Evolutionary conservation across 768 basidiomycete species (phyloP).

Genomic region (Russula earlei): DNA sequence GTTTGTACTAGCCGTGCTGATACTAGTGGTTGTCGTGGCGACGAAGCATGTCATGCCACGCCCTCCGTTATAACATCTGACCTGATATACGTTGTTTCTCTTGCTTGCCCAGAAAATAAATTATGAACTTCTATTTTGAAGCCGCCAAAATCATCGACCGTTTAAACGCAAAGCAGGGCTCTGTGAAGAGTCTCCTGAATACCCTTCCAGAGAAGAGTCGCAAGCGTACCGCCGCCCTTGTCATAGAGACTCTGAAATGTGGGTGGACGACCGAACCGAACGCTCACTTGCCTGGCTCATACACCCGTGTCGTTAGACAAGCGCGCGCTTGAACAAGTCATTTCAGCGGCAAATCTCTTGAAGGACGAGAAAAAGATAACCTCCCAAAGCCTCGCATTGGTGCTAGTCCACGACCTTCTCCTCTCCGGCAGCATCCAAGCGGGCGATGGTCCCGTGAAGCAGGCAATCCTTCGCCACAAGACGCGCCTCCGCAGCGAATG

Average conservation of each 20-base stretch:
- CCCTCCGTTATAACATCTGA: background rate
- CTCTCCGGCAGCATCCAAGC: slow-evolving; percentile 81
- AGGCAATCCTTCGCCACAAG: slow-evolving; percentile 80
- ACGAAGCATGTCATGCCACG: slow-evolving; percentile 9
- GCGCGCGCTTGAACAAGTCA: slow-evolving; percentile 59
- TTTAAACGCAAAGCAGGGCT: slow-evolving; percentile 83
- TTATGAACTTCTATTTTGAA: slow-evolving; percentile 95
- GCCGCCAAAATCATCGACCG: slow-evolving; percentile 77
- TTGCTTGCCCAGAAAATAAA: slow-evolving; percentile 16
- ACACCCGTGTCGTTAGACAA: slow-evolving; percentile 48
- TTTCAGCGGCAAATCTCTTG: slow-evolving; percentile 56
- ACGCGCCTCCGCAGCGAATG: slow-evolving; percentile 83
- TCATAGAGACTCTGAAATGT: slow-evolving; percentile 97
- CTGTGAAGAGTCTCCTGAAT: slow-evolving; percentile 76
- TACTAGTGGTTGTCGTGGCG: slow-evolving; percentile 5
- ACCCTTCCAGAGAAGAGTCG: slow-evolving; percentile 64
- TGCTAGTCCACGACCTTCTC: slow-evolving; percentile 87
- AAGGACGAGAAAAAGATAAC: slow-evolving; percentile 71
- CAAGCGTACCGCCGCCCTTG: slow-evolving; percentile 73
- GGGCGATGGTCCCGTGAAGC: slow-evolving; percentile 83
- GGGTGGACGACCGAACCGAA: slow-evolving; percentile 5
- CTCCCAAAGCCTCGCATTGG: slow-evolving; percentile 65
- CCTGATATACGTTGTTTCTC: slow-evolving; percentile 7
- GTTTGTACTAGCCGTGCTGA: background rate
- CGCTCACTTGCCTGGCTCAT: background rate